These are phyloP conservation scores for Wickerhamomyces canadensis DNA, from an alignment of 805 yeast species.

Conservation along the genomic window DNA sequence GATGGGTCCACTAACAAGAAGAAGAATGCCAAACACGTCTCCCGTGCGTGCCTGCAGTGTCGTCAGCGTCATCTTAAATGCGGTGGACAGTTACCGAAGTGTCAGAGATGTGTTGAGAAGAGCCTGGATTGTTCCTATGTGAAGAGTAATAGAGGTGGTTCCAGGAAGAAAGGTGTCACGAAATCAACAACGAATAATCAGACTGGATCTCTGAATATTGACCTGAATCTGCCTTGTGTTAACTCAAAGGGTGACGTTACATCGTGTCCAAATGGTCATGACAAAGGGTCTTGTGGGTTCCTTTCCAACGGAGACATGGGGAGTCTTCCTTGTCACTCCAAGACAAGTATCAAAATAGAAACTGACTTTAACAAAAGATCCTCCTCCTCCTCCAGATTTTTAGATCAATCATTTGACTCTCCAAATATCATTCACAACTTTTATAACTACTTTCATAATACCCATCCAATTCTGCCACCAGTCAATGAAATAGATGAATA, in stretches of 20 bases:
- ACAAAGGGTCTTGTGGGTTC: constrained; percentile 15
- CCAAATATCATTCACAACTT: constrained; percentile 23
- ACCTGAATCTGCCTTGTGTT: constrained; percentile 16
- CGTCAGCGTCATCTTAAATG: constrained; percentile 46
- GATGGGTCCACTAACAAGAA: constrained; percentile 3
- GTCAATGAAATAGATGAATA: constrained; percentile 29
- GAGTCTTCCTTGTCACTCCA: constrained; percentile 17
- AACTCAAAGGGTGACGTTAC: constrained; percentile 6
- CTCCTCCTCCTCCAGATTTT: not conserved
- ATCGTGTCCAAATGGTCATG: constrained; percentile 23
- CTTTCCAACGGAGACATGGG: constrained; percentile 10
- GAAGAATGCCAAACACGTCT: constrained; percentile 32
- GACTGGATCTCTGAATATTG: not conserved
- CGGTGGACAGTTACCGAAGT: constrained; percentile 41
- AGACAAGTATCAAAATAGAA: constrained; percentile 6
- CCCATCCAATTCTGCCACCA: constrained; percentile 46
- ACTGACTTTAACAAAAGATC: constrained; percentile 8
- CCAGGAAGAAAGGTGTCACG: constrained; percentile 43
- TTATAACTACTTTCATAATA: constrained; percentile 33
- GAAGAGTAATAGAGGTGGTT: constrained; percentile 49
- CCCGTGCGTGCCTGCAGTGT: constrained; percentile 47
- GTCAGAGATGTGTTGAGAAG: constrained; percentile 35
- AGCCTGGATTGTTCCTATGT: constrained; percentile 39
- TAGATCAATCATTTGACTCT: constrained; percentile 15
- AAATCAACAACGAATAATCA: constrained; percentile 11